Evolutionary conservation across 2,329 filamentous ascomycete species (phyloP).

Genomic region (Graphilbum ipis-grandicollis): DNA sequence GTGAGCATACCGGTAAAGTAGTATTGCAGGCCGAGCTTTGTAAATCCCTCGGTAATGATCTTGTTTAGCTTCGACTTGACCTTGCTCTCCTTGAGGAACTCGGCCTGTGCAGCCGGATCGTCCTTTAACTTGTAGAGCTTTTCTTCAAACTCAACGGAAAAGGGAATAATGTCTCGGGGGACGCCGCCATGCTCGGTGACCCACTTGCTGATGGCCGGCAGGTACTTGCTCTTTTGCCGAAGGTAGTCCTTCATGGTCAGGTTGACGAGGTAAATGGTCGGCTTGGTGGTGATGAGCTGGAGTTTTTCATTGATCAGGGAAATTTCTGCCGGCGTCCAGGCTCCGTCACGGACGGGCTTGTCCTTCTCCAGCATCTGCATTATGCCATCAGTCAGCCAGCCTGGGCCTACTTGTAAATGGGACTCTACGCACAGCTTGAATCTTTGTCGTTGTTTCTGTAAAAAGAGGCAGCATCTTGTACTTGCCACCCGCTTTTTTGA

Average conservation of each 20-base stretch:
- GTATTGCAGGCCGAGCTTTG: constrained; percentile 25
- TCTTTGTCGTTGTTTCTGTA: constrained; percentile 23
- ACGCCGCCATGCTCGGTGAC: constrained; percentile 24
- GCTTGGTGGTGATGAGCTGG: constrained; percentile 27
- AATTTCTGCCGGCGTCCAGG: constrained; percentile 24
- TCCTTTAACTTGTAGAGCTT: constrained; percentile 21
- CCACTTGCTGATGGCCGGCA: constrained; percentile 25
- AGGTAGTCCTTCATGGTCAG: constrained; percentile 29
- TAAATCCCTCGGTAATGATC: constrained; percentile 26
- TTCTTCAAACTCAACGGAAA: constrained; percentile 27
- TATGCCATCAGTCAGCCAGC: neutral
- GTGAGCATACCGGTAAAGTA: constrained; percentile 21
- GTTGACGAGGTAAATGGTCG: constrained; percentile 26
- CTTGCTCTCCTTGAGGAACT: constrained; percentile 22
- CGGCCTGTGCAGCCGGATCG: constrained; percentile 16
- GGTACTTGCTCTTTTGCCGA: constrained; percentile 27
- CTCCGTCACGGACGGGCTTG: constrained; percentile 23
- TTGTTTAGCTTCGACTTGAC: constrained; percentile 23
- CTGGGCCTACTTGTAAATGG: too few species aligned
- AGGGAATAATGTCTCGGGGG: constrained; percentile 23
- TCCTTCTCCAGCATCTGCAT: constrained; percentile 20
- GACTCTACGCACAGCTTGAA: constrained; percentile 14
- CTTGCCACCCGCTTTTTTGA: constrained; percentile 24
- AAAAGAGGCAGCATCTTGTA: constrained; percentile 28
- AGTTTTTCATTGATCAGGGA: constrained; percentile 27